Conservation (phyloP, 2,329 filamentous ascomycete genomes). For the Mollisiaceae sp. region DNA sequence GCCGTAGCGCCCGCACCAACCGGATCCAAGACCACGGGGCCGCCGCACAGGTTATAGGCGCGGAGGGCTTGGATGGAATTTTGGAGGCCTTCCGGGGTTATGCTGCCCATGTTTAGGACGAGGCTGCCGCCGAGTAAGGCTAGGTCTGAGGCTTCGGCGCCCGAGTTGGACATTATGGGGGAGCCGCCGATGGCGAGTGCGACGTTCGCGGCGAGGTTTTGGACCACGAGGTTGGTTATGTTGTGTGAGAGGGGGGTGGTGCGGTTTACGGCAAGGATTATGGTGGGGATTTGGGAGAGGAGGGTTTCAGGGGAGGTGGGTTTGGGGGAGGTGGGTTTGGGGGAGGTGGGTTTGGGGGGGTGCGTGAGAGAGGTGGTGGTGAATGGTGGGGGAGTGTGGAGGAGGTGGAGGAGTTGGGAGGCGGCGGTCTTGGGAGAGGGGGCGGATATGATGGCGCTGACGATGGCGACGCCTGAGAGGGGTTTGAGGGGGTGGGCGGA, state of each 20-base stretch:
- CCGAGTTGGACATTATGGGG: slow-evolving; percentile 93
- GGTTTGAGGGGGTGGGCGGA: slow-evolving; percentile 58
- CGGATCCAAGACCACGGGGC: slow-evolving; percentile 84
- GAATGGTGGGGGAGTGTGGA: slow-evolving; percentile 47
- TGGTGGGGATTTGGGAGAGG: slow-evolving; percentile 36
- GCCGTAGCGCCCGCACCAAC: slow-evolving; percentile 87
- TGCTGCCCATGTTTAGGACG: slow-evolving; percentile 94
- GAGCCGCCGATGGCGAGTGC: slow-evolving; percentile 83
- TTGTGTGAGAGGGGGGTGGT: slow-evolving; percentile 83
- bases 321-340: slow-evolving; percentile 30
- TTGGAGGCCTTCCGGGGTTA: slow-evolving; percentile 73
- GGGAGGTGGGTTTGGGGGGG: slow-evolving; percentile 30
- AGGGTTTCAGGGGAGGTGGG: slow-evolving; percentile 35
- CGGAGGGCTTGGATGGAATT: slow-evolving; percentile 76
- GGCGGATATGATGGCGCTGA: slow-evolving; percentile 85
- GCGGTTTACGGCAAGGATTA: slow-evolving; percentile 65
- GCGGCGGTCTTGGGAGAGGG: slow-evolving; percentile 69
- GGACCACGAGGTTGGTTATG: slow-evolving; percentile 96
- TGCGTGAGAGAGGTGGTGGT: slow-evolving; percentile 24
- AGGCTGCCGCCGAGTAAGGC: slow-evolving; percentile 76
- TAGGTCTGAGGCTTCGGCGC: slow-evolving; percentile 81
- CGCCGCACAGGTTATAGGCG: slow-evolving; percentile 79
- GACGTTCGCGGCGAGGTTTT: slow-evolving; percentile 93
- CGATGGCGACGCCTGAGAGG: slow-evolving; percentile 84
- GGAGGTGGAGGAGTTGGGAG: slow-evolving; percentile 59